These are phyloP conservation scores for Tremella fuciformis DNA, from an alignment of 768 basidiomycete species.

Conservation along the genomic window DNA sequence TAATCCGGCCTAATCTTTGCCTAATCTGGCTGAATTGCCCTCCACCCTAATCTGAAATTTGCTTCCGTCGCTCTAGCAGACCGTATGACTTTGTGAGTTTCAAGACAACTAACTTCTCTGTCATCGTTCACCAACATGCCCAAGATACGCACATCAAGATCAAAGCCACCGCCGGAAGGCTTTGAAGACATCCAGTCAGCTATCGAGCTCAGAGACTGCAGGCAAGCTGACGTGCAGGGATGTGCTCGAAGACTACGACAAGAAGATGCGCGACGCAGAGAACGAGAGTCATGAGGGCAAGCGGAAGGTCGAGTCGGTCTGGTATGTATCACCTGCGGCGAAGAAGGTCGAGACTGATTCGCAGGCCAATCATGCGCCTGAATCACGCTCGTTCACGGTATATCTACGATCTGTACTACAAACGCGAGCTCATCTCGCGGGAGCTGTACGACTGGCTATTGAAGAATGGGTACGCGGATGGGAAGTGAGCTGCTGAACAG, in stretches of 20 bases:
- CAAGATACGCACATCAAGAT: slow-evolving; percentile 85
- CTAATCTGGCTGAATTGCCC: no score
- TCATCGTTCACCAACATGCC: slow-evolving; percentile 63
- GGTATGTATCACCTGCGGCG: slow-evolving; percentile 30
- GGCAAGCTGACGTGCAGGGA: slow-evolving; percentile 50
- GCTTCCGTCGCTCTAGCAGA: no score
- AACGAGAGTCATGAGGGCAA: slow-evolving; percentile 98
- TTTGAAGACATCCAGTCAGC: slow-evolving; percentile 77
- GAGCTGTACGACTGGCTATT: slow-evolving; percentile 95
- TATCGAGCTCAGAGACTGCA: neutral
- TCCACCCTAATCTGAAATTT: no score
- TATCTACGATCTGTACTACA: slow-evolving; percentile 98
- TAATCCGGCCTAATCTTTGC: no score
- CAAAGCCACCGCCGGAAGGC: slow-evolving; percentile 91
- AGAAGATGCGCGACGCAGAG: slow-evolving; percentile 98
- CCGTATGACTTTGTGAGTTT: no score
- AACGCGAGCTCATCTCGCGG: slow-evolving; percentile 88
- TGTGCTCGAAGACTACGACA: slow-evolving; percentile 96
- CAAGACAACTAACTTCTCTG: no score
- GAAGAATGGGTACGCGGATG: slow-evolving; percentile 95
- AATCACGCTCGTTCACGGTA: slow-evolving; percentile 93
- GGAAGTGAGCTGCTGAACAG: slow-evolving; percentile 67
- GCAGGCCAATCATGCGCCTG: slow-evolving; percentile 95
- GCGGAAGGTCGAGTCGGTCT: slow-evolving; percentile 51
- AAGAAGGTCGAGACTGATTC: neutral